Evolutionary conservation across 805 yeast species (phyloP).

Genomic region (Metschnikowia gruessii): DNA sequence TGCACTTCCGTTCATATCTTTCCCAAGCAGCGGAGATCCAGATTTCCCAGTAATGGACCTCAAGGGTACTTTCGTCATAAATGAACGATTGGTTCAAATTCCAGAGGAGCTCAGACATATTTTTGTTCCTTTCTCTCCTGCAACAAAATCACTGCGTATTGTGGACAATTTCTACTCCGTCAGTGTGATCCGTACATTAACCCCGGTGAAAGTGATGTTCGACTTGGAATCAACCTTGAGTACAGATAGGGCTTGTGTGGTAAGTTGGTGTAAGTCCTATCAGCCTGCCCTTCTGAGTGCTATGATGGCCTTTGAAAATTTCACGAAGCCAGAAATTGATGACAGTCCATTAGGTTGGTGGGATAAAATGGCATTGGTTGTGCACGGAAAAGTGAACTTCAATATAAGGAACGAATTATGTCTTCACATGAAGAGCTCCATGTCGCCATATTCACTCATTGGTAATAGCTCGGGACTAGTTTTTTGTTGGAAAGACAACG

Average conservation of each 20-base stretch:
- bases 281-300: constrained; percentile 60
- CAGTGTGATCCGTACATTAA: constrained; percentile 58
- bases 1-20: constrained; percentile 48
- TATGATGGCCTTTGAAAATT: constrained; percentile 38
- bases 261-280: constrained; percentile 64
- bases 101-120: constrained; percentile 46
- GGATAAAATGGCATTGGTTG: constrained; percentile 51
- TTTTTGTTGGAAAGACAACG: constrained; percentile 61
- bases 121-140: constrained; percentile 59
- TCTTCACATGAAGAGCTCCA: constrained; percentile 59
- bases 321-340: constrained; percentile 45
- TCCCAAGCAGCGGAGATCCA: constrained; percentile 35
- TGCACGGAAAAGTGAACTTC: constrained; percentile 53
- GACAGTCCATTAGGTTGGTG: constrained; percentile 48
- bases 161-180: constrained; percentile 55
- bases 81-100: constrained; percentile 50
- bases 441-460: constrained; percentile 53
- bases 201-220: constrained; percentile 56
- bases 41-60: constrained; percentile 28
- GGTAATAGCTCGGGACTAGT: constrained; percentile 63
- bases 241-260: constrained; percentile 46
- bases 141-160: constrained; percentile 23
- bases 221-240: constrained; percentile 46
- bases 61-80: constrained; percentile 50
- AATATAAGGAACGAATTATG: constrained; percentile 52